These are phyloP conservation scores for Phaseolus lunatus DNA, from an alignment of 306 rosid species.

Conservation along the genomic window DNA sequence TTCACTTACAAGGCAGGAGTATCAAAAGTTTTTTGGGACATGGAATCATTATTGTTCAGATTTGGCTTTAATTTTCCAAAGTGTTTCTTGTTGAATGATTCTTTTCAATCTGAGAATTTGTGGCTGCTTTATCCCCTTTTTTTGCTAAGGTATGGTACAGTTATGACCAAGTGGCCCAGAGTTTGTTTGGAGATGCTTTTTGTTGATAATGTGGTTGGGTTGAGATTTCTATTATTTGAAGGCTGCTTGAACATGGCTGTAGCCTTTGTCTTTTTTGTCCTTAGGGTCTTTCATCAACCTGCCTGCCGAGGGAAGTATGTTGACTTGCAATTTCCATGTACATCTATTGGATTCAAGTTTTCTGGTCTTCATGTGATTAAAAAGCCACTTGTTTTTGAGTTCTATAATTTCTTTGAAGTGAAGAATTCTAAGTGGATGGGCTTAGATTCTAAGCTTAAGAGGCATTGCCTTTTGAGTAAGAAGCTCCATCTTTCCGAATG, in stretches of 20 bases:
- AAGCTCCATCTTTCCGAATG: constrained; percentile 82
- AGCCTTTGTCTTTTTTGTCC: constrained; percentile 64
- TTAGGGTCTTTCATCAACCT: constrained; percentile 65
- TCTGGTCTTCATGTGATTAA: constrained; percentile 58
- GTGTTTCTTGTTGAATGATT: constrained; percentile 48
- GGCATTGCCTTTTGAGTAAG: constrained; percentile 72
- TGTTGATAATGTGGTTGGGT: constrained; percentile 85
- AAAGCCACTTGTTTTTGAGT: constrained; percentile 80
- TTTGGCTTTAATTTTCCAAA: constrained; percentile 58
- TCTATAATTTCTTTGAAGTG: constrained; percentile 70
- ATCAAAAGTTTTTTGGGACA: constrained; percentile 51
- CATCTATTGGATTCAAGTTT: constrained; percentile 84
- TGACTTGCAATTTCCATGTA: constrained; percentile 74
- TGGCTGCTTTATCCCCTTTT: constrained; percentile 59
- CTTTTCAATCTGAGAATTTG: constrained; percentile 53
- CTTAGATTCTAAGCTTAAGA: constrained; percentile 73
- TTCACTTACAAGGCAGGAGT: constrained; percentile 64
- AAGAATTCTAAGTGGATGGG: constrained; percentile 72
- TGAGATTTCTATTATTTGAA: constrained; percentile 82
- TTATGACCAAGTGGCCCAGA: constrained; percentile 76
- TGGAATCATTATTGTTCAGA: constrained; percentile 56
- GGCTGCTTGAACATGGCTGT: constrained; percentile 81
- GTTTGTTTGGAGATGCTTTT: constrained; percentile 88
- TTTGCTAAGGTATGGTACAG: constrained; percentile 63
- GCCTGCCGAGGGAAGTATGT: constrained; percentile 53